Evolutionary conservation across 1,284 basidiomycete genomes (phyloP).

Genomic region (Hypsizygus ulmarius): DNA sequence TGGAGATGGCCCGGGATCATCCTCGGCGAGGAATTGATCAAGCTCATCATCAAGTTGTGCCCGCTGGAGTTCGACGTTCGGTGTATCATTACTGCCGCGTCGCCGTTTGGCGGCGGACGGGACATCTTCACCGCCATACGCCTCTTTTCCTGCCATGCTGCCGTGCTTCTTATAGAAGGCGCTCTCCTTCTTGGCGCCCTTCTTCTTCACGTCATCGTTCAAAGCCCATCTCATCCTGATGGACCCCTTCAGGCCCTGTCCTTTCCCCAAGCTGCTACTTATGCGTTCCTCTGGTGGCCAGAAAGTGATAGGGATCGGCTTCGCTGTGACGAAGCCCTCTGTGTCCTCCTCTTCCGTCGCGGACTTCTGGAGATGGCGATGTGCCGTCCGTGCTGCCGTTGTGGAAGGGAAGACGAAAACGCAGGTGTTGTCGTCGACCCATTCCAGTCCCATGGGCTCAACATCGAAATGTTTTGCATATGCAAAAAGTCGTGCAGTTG

Average conservation of each 20-base stretch:
- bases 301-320: slow-evolving; percentile 62
- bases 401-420: slow-evolving; percentile 67
- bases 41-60: slow-evolving; percentile 56
- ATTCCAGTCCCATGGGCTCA: slow-evolving; percentile 68
- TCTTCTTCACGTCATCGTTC: slow-evolving; percentile 67
- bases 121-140: slow-evolving; percentile 34
- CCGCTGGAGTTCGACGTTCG: slow-evolving; percentile 25
- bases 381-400: slow-evolving; percentile 49
- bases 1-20: slow-evolving; percentile 29
- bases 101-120: slow-evolving; percentile 31
- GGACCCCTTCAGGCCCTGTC: slow-evolving; percentile 58
- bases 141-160: slow-evolving; percentile 56
- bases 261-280: slow-evolving; percentile 60
- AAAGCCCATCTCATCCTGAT: slow-evolving; percentile 73
- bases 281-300: slow-evolving; percentile 81
- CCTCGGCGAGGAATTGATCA: slow-evolving; percentile 58
- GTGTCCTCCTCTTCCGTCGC: slow-evolving; percentile 49
- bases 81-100: slow-evolving; percentile 31
- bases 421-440: slow-evolving; percentile 78
- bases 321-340: slow-evolving; percentile 58
- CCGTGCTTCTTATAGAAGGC: slow-evolving; percentile 77
- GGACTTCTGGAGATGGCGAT: slow-evolving; percentile 49
- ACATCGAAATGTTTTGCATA: slow-evolving; percentile 73
- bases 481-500: slow-evolving; percentile 69
- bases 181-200: slow-evolving; percentile 64